Base-by-base conservation (phyloP, 2,329 filamentous ascomycete species). In the Aspergillus carbonarius region DNA sequence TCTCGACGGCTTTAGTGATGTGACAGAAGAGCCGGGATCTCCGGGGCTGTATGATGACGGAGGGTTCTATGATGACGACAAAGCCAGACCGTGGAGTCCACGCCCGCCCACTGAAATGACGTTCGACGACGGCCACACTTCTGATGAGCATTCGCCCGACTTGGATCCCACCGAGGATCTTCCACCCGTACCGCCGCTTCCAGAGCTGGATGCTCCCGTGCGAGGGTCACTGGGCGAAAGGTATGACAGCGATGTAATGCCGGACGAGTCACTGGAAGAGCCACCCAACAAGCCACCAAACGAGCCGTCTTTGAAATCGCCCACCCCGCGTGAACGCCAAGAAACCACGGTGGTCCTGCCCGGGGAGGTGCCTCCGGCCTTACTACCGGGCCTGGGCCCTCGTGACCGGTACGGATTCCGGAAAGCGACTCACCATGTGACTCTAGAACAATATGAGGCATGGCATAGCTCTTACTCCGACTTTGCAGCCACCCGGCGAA, bases 361-460 rank as follows among this genome's bases (percentile, higher is more conserved):
- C 5, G 74, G 72, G n/a, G 63, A 66, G 9, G 73, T 76, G 9
- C 76, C 76, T n/a, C 76, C 76, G 5, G 69, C 70, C 2, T 64
- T 78, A 25, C 58, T 68, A 30, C 59, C 66, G 20, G 70, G 66
- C 18, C 74, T 64, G 12, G 68, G 70, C 12, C 65, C 78, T 35
- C 86, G 92, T 55, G 93, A 97, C 73, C 85, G 91, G 15, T 96
- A 97, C 69, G 93, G 93, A 3, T 98, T 98, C 79, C 91, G 92
- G 65, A 98, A 97, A 73, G 84, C 86, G 37, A 93, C 88, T 40
- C 88, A 93, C 64, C 88, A 96, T 69, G 83, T 96, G 62, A 89
- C 84, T 1, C 78, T 88, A 18, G 83, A 89, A 59, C 84, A 93
- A 70, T 96, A 96, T 71, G 91, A 97, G 68, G 79, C 82, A 1